A percentile compares a stretch with the other conserved stretches of the same genome.
phyloP scores from a whole-genome alignment of 768 basidiomycete genomes.

The Suillus tomentosus region DNA sequence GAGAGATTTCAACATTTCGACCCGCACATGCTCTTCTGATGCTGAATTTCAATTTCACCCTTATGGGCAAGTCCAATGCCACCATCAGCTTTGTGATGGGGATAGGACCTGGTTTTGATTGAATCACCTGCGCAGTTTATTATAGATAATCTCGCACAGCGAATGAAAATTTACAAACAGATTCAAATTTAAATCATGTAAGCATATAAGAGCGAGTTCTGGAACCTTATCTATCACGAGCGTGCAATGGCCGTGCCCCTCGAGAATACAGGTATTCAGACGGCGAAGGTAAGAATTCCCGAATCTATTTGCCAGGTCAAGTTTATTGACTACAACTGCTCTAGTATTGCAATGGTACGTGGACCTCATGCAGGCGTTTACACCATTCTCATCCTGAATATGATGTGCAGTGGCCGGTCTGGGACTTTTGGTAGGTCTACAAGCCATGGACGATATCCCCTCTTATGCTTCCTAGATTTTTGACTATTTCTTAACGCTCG shows the following conservation, averaged over 20 bases:
- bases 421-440: neutral
- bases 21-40: neutral
- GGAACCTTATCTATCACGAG: neutral
- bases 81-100: too few species aligned
- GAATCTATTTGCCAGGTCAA: neutral
- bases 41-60: too few species aligned
- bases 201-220: neutral
- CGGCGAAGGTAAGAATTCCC: neutral
- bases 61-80: neutral
- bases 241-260: neutral
- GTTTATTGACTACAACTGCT: neutral
- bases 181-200: neutral
- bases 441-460: neutral
- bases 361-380: neutral
- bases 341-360: conserved; percentile 2
- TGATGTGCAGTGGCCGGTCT: neutral
- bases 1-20: neutral
- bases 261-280: neutral
- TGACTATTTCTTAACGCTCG: conserved; percentile 5
- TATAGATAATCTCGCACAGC: neutral
- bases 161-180: neutral
- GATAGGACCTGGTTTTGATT: too few species aligned
- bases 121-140: neutral
- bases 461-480: conserved; percentile 1
- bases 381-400: neutral